Evolutionary conservation across 1,139 yeast genomes (phyloP).

Genomic region (Taphrina flavorubra): DNA sequence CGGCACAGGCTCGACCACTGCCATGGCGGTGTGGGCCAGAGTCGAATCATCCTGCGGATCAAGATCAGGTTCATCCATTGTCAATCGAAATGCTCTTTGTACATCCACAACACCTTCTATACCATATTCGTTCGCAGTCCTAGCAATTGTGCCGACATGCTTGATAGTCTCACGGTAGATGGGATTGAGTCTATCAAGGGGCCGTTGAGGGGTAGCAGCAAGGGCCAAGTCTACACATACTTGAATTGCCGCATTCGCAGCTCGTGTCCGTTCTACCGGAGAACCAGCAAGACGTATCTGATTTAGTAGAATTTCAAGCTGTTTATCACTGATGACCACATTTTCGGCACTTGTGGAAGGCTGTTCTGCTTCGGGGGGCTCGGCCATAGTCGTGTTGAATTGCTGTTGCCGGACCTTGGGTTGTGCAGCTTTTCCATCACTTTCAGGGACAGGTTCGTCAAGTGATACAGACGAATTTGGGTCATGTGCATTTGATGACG

Average conservation of each 20-base stretch:
- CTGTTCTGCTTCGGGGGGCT: neutral
- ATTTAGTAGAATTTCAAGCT: constrained; percentile 10
- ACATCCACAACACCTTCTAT: constrained; percentile 28
- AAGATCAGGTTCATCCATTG: constrained; percentile 21
- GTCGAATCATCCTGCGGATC: constrained; percentile 26
- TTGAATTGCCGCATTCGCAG: constrained; percentile 33
- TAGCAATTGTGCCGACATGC: constrained; percentile 21
- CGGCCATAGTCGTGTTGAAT: neutral
- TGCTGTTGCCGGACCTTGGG: neutral
- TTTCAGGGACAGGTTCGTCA: neutral
- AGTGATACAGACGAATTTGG: neutral
- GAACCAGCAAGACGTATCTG: constrained; percentile 39
- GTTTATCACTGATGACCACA: neutral
- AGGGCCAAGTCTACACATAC: constrained; percentile 23
- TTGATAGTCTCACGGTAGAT: constrained; percentile 23
- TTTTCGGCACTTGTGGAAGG: neutral
- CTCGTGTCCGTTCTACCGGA: constrained; percentile 43
- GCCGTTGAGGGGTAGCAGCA: neutral
- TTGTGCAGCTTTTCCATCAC: too few species aligned
- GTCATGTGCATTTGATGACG: neutral
- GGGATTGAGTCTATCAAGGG: constrained; percentile 15
- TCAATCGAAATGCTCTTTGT: constrained; percentile 18
- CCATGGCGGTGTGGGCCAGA: neutral
- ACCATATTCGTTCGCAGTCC: constrained; percentile 13
- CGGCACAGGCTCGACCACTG: constrained; percentile 1